Base-by-base conservation (phyloP, 768 basidiomycete species). In the Auricularia heimuer region DNA sequence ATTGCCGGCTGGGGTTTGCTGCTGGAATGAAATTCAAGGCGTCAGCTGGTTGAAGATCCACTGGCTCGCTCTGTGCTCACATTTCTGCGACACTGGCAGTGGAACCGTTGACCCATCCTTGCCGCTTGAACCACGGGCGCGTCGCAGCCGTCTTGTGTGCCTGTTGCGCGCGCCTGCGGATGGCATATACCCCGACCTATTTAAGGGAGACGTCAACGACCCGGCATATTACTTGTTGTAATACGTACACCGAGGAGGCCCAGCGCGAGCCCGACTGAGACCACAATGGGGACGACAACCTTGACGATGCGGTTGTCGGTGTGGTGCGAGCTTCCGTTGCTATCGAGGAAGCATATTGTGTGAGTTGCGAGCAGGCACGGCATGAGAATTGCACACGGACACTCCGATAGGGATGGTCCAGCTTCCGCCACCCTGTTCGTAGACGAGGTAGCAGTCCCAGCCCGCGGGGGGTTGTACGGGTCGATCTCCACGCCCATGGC, bases 61-160 rank as follows among this genome's bases (percentile, higher is more conserved):
- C 29, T 29, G 2, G 29, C 29, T 29, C 29, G 29, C 29, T 29
- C 39, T 7, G 39, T 18, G 29, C 56, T 60, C 29, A 60, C 56
- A 35, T 24, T 33, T 60, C 29, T 18, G 56, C 56, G 56, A 60
- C 56, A 18, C 33, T 60, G 24, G 34, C 2, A 2, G 14, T 29
- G 24, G 56, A 60, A 4, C 56, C 56, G 18, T 60, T 35, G 29
- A 60, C 56, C 56, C 56, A 60, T 21, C 56, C 56, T 18, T 60
- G 56, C 11, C 56, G 56, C 34, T 60, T 60, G 56, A 60, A 60
- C 56, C 56, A 60, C 24, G 56, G 56, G 29, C 56, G 56, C 18
- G 24, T 29, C 34, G 56, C 24, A 4, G 56, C 56, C 8, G 24
- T 35, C 24, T 34, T 51, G 21, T 51, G 47, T 18, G 47, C 56